Base-by-base conservation (phyloP, 2,329 filamentous ascomycete genomes). In the Hypocreales sp. region DNA sequence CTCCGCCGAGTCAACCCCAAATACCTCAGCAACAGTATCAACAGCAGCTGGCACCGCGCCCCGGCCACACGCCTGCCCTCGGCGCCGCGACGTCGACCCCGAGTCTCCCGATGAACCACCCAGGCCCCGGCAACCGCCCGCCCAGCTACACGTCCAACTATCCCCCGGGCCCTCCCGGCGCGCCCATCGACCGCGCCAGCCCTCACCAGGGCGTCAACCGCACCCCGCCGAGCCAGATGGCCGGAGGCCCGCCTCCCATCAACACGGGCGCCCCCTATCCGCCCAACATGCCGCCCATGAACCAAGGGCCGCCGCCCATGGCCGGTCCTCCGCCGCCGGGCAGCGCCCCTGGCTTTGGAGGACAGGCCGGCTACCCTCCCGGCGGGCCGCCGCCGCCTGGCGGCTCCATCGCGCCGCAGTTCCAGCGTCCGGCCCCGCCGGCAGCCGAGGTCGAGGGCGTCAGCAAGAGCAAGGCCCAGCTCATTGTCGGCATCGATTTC, bases 401-500 rank as follows among this genome's bases (percentile, higher is more conserved):
- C 14, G 46, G 43, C 19, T 51, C 55, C 22, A 47, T 54, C 28
- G 56, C 51, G 20, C 56, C 55, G 36, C 56, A 58, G 36, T 43
- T 52, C 50, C 50, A 51, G 44, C 42, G 57, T 35, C 51, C 55
- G 41, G 57, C 58, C 42, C 58, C 61, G 11, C 58, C 61, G 11
- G 66, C 68, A 24, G 65, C 66, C 31, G 87, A 95, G 55, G 80
- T 92, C 20, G 83, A 93, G 44, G 86, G 81, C 33, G 81, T 76
- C 42, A 83, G 78, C 45, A 74, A 82, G 50, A 92, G 78, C 61
- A 94, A 94, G 64, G 81, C 90, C 28, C 90, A 95, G 61, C 65
- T 98, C 45, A 98, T 98, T 53, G 90, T 98, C 30, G 90, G 90
- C 40, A 95, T 98, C 50, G 90, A 98, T 58, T 98, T 98, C 65